Percentiles rank a stretch among this genome's conserved stretches.
These are phyloP conservation scores for Ascodesmis nigricans DNA, from an alignment of 495 filamentous ascomycete genomes.

Conservation along the genomic window DNA sequence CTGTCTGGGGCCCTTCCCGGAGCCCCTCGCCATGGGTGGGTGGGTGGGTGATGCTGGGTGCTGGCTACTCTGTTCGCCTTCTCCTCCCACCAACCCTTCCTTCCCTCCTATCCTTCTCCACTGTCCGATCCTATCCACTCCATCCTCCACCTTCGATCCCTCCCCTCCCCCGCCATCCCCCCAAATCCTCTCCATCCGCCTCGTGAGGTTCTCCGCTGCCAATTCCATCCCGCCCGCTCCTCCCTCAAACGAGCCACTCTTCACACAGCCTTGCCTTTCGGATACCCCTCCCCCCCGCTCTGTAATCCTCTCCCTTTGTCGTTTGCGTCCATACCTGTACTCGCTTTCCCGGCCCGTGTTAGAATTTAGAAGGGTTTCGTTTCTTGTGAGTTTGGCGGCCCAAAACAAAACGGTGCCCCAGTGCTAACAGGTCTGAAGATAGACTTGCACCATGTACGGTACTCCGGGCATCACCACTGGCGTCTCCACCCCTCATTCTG, in stretches of 20 bases:
- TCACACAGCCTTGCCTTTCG: too few relatives aligned
- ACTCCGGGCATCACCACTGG: slow-evolving; percentile 62
- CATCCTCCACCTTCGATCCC: too few relatives aligned
- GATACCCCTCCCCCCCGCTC: too few relatives aligned
- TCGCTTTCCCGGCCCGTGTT: background rate
- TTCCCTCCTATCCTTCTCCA: too few relatives aligned
- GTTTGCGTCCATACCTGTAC: background rate
- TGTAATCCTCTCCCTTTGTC: slow-evolving; percentile 2
- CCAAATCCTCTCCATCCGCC: too few relatives aligned
- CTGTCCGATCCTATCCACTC: too few relatives aligned
- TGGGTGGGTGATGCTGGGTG: too few relatives aligned
- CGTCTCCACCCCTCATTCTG: slow-evolving; percentile 78
- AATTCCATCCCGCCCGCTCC: slow-evolving; percentile 11
- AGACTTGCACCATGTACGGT: slow-evolving; percentile 71
- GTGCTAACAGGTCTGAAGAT: too few relatives aligned
- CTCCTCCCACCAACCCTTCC: background rate
- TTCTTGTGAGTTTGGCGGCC: slow-evolving; percentile 5
- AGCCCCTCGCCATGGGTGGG: too few relatives aligned
- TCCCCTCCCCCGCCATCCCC: too few relatives aligned
- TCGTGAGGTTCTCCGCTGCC: too few relatives aligned
- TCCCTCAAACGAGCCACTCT: slow-evolving; percentile 12
- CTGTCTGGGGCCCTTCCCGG: too few relatives aligned
- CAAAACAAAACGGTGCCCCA: slow-evolving; percentile 6
- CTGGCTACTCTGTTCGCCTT: background rate
- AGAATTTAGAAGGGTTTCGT: background rate